Conservation (phyloP, 768 basidiomycete species). For the Trichaptum fuscoviolaceum region DNA sequence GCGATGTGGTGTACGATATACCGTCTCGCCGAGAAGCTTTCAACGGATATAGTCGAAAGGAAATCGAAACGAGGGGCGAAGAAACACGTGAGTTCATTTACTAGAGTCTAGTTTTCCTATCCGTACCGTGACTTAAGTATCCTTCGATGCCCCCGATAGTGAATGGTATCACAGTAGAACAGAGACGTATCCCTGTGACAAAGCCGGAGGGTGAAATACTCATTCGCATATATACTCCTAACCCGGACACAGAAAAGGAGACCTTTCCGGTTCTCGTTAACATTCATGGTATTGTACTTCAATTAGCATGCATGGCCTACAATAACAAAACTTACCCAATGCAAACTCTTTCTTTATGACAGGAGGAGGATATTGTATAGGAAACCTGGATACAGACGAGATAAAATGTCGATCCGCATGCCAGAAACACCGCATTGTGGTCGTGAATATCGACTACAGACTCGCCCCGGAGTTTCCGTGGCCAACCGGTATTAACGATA, state of each 20-base stretch:
- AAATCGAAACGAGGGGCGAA: not conserved
- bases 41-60: not conserved
- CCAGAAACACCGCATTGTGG: not conserved
- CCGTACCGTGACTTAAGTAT: too few relatives aligned
- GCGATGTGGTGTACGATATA: not conserved
- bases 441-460: constrained; percentile 14
- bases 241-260: not conserved
- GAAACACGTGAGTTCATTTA: not conserved
- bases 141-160: not conserved
- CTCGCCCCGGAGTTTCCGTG: constrained; percentile 23
- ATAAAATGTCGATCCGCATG: not conserved
- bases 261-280: not conserved
- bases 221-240: not conserved
- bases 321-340: not conserved
- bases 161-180: not conserved
- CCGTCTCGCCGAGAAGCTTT: not conserved
- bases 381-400: not conserved
- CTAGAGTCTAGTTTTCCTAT: too few relatives aligned
- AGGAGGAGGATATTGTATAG: not conserved
- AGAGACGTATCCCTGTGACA: not conserved
- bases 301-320: not conserved
- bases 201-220: not conserved
- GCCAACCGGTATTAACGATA: constrained; percentile 18
- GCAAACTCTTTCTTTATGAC: not conserved
- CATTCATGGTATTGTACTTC: not conserved